A percentile compares a stretch with the other conserved stretches of the same genome.
These are phyloP conservation scores for Rhododendron molle DNA, from an alignment of 148 eudicot species.

Conservation along the genomic window DNA sequence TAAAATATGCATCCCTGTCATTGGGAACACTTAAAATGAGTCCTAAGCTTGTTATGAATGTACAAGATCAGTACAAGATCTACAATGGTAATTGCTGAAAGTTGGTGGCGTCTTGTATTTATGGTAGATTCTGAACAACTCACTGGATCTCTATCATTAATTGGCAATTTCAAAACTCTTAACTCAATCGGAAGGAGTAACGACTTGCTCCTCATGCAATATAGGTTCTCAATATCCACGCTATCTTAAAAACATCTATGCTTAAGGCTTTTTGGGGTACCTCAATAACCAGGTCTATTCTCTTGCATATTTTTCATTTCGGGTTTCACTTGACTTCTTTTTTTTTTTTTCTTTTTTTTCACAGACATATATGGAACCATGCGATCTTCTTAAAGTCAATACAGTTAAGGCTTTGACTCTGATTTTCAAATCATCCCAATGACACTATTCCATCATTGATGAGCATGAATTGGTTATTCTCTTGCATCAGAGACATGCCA, in stretches of 20 bases:
- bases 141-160: not conserved
- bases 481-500: slow-evolving; percentile 1
- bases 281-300: not conserved
- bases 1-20: not conserved
- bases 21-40: not conserved
- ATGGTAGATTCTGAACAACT: not conserved
- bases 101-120: not conserved
- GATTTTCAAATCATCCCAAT: not conserved
- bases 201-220: not conserved
- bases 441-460: not conserved
- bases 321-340: not conserved
- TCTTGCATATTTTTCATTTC: not conserved
- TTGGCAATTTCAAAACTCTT: not conserved
- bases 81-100: not conserved
- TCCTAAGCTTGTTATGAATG: not conserved
- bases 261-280: not conserved
- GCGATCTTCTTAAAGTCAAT: not conserved
- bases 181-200: not conserved
- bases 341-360: too few species aligned
- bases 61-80: not conserved
- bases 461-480: not conserved
- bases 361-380: not conserved
- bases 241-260: not conserved
- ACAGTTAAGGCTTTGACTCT: not conserved
- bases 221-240: not conserved